Evolutionary conservation across 75 land plant species (phyloP).

Genomic region (Chamaecyparis obtusa): DNA sequence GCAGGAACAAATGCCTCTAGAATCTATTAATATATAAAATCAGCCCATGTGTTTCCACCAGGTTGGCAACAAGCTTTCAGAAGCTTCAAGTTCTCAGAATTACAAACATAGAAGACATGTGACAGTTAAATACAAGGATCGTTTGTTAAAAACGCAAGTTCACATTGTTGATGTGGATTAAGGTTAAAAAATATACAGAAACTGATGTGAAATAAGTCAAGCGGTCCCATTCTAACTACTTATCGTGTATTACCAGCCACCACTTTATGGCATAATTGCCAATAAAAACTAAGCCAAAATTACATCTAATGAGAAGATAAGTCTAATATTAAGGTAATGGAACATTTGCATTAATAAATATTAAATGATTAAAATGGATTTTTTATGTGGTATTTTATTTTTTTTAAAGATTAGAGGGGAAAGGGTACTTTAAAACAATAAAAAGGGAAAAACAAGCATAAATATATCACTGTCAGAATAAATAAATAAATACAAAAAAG

Average conservation of each 20-base stretch:
- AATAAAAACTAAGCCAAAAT: neutral
- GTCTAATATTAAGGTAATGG: neutral
- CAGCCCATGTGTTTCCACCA: neutral
- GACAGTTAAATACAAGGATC: neutral
- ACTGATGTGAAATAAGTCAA: neutral
- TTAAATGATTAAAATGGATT: neutral
- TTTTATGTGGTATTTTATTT: neutral
- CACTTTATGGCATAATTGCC: neutral
- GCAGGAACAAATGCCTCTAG: neutral
- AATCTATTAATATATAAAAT: neutral
- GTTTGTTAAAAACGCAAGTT: neutral
- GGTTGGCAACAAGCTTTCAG: neutral
- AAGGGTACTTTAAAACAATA: neutral
- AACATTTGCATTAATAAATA: neutral
- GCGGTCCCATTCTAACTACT: neutral
- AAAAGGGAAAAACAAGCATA: neutral
- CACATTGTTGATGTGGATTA: neutral
- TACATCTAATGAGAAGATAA: neutral
- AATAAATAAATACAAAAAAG: too few species aligned
- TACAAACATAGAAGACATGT: neutral
- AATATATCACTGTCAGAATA: neutral
- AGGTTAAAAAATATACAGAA: neutral
- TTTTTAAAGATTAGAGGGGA: neutral
- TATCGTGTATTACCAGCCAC: neutral
- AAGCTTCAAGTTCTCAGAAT: neutral